Conservation (phyloP, 345 rosid genomes). For the Turnera subulata region DNA sequence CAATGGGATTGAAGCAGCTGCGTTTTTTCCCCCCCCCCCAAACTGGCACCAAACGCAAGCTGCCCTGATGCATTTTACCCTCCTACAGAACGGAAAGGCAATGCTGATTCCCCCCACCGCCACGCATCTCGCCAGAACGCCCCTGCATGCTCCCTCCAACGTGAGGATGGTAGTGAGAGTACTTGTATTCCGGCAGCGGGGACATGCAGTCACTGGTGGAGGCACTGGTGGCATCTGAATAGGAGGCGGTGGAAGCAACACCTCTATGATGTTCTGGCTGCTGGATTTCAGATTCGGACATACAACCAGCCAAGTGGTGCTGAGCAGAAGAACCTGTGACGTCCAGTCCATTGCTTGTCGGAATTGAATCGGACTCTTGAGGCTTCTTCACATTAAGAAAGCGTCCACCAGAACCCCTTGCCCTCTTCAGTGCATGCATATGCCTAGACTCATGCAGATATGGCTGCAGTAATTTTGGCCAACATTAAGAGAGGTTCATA, state of each 20-base stretch:
- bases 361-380: slow-evolving; percentile 34
- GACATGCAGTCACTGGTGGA: slow-evolving; percentile 42
- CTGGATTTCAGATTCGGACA: slow-evolving; percentile 37
- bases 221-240: slow-evolving; percentile 46
- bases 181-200: slow-evolving; percentile 46
- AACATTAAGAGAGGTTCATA: neutral
- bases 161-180: slow-evolving; percentile 43
- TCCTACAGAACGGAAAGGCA: slow-evolving; percentile 40
- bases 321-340: slow-evolving; percentile 17
- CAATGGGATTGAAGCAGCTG: slow-evolving; percentile 46
- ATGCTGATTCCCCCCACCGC: slow-evolving; percentile 35
- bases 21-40: slow-evolving; percentile 10
- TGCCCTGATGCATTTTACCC: slow-evolving; percentile 19
- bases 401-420: slow-evolving; percentile 82
- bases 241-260: slow-evolving; percentile 40
- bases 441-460: slow-evolving; percentile 93
- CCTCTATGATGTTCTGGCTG: slow-evolving; percentile 30
- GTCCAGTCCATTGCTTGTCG: slow-evolving; percentile 21
- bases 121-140: slow-evolving; percentile 33
- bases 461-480: slow-evolving; percentile 41
- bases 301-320: slow-evolving; percentile 11
- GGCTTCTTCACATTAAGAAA: slow-evolving; percentile 60
- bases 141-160: slow-evolving; percentile 25
- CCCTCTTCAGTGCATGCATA: slow-evolving; percentile 72
- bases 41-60: slow-evolving; percentile 14